Conservation (phyloP, 2,329 filamentous ascomycete genomes). For the Paracamarosporium sp. region DNA sequence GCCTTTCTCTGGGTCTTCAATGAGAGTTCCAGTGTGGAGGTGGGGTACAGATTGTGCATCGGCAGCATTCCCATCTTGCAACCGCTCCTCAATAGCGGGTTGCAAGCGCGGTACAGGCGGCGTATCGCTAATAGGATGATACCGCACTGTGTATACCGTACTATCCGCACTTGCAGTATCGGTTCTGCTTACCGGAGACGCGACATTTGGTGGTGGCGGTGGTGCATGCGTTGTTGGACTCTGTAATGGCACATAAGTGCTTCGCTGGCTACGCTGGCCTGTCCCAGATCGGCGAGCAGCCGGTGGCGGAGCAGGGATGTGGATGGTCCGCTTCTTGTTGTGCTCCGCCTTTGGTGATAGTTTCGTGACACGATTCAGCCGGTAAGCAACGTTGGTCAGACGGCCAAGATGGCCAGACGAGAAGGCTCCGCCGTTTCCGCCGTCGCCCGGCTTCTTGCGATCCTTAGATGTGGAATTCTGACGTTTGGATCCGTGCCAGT, state of each 20-base stretch:
- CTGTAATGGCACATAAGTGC: slow-evolving; percentile 37
- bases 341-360: slow-evolving; percentile 34
- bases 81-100: slow-evolving; percentile 23
- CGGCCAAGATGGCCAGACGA: slow-evolving; percentile 32
- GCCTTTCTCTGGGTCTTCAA: slow-evolving; percentile 39
- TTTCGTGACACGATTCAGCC: slow-evolving; percentile 34
- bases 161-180: slow-evolving; percentile 69
- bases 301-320: slow-evolving; percentile 40
- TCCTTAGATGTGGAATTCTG: slow-evolving; percentile 40
- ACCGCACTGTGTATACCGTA: slow-evolving; percentile 69
- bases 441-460: slow-evolving; percentile 40
- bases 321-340: slow-evolving; percentile 39
- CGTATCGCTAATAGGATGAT: slow-evolving; percentile 61
- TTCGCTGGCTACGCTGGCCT: slow-evolving; percentile 26
- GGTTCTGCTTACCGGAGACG: slow-evolving; percentile 65
- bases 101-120: slow-evolving; percentile 26
- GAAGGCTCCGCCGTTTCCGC: slow-evolving; percentile 29
- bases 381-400: slow-evolving; percentile 36
- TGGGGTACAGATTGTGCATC: slow-evolving; percentile 9
- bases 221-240: slow-evolving; percentile 49
- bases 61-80: slow-evolving; percentile 10
- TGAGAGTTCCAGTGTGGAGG: slow-evolving; percentile 11
- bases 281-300: slow-evolving; percentile 37
- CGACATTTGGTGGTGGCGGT: slow-evolving; percentile 54
- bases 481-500: slow-evolving; percentile 55